phyloP scores from a whole-genome alignment of 768 basidiomycete genomes.

The Boletus subparvulus region DNA sequence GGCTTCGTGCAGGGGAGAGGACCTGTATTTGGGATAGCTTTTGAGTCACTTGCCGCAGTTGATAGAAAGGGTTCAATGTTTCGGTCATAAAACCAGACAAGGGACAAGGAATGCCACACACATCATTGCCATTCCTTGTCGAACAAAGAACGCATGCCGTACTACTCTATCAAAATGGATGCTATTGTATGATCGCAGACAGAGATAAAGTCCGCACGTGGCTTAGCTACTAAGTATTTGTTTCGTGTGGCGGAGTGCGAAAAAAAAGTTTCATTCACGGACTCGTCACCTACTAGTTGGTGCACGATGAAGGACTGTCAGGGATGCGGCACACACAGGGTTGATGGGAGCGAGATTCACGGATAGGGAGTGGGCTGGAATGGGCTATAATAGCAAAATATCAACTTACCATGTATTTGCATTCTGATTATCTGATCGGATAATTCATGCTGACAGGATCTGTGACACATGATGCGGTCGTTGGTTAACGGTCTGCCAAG shows the following conservation, averaged over 20 bases:
- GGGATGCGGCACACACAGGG: conserved; percentile 13
- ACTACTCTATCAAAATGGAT: conserved; percentile 12
- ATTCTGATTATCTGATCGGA: conserved; percentile 22
- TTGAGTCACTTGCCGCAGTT: conserved; percentile 1
- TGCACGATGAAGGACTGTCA: conserved; percentile 6
- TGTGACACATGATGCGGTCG: conserved; percentile 3
- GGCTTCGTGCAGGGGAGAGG: conserved; percentile 21
- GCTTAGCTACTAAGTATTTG: background rate
- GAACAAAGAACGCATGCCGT: conserved; percentile 13
- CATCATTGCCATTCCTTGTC: background rate
- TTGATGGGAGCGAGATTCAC: conserved; percentile 26
- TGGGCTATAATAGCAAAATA: conserved; percentile 11
- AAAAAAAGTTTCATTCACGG: conserved; percentile 17
- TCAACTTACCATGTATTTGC: conserved; percentile 22
- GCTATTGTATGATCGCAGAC: conserved; percentile 2
- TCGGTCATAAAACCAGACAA: conserved; percentile 12
- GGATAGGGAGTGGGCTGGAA: conserved; percentile 6
- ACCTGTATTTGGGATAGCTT: conserved; percentile 14
- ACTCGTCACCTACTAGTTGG: background rate
- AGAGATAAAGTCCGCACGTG: conserved; percentile 14
- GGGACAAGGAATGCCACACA: conserved; percentile 1
- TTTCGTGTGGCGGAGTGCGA: conserved; percentile 12
- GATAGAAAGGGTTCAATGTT: conserved; percentile 7
- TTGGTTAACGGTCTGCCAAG: conserved; percentile 5
- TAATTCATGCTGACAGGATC: conserved; percentile 20